These are phyloP conservation scores for Yamadazyma nakazawae DNA, from an alignment of 805 yeast species.

Conservation along the genomic window DNA sequence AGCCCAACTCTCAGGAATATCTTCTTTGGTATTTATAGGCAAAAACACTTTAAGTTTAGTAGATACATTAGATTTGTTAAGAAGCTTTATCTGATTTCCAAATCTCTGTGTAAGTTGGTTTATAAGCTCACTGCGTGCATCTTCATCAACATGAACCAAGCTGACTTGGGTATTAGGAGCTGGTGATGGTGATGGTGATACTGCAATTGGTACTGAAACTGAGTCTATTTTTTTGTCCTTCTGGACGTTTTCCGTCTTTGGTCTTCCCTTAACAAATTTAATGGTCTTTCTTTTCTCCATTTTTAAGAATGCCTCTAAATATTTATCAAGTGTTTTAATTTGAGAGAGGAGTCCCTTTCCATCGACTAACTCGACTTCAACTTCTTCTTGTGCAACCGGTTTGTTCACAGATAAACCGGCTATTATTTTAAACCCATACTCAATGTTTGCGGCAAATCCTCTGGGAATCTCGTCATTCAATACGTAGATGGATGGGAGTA, in stretches of 20 bases:
- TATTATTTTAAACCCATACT: conserved; percentile 55
- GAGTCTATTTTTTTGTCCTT: not conserved
- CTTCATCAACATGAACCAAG: conserved; percentile 7
- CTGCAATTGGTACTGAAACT: not conserved
- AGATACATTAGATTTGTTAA: conserved; percentile 23
- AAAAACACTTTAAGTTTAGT: conserved; percentile 30
- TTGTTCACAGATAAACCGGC: conserved; percentile 19
- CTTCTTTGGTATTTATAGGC: conserved; percentile 21
- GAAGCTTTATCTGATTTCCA: conserved; percentile 22
- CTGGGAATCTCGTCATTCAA: conserved; percentile 66
- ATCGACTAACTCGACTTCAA: conserved; percentile 32
- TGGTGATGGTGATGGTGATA: conserved; percentile 2
- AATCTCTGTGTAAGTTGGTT: conserved; percentile 29
- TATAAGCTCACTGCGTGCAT: conserved; percentile 12
- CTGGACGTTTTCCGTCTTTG: not conserved
- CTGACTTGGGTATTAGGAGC: conserved; percentile 3
- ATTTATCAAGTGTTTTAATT: conserved; percentile 51
- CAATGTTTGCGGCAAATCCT: conserved; percentile 66
- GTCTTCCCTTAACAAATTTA: conserved; percentile 47
- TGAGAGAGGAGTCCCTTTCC: conserved; percentile 55
- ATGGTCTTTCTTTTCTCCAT: conserved; percentile 60
- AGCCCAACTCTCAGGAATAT: conserved; percentile 30
- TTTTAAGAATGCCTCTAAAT: conserved; percentile 56
- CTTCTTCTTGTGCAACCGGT: conserved; percentile 12
- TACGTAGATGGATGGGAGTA: conserved; percentile 50